Base-by-base conservation (phyloP, 495 filamentous ascomycete genomes). In the Penicillium malachiteum region DNA sequence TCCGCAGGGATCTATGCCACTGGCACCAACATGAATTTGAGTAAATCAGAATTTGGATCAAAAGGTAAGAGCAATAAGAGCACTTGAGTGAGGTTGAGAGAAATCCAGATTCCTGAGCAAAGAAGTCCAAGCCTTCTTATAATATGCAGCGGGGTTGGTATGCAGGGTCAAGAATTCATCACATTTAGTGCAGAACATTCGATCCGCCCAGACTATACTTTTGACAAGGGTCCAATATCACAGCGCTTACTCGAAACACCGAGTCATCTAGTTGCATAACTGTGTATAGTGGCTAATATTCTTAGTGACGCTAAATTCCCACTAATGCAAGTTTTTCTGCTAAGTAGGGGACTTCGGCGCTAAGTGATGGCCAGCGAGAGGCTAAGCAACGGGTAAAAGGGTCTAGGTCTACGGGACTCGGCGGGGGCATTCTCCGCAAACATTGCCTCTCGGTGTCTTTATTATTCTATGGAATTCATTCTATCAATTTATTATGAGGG, bases 181-280 rank as follows among this genome's bases (percentile, higher is more conserved):
- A 48, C 46, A 37, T 48, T 30, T 16, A 9, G 10, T 5, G 13
- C 31, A 33, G 46, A 30, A 48, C 17, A 31, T 37, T 13, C 34
- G 13, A 3, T n/a, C 32, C n/a, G 48, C 32, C 48, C 14, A 26
- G 34, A 39, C 1, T 50, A 12, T 9, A 38, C 4, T 21, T 0
- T 37, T 37, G 5, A 50, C 48, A 37, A 16, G 48, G 48, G 8
- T 50, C 13, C 35, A 16, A 8, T 16, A 18, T 14, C 11, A 5
- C 33, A 35, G 52, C 57, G 57, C 34, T 45, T 55, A 55, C 41
- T 32, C 13, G 34, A 55, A 55, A 55, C 52, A 35, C 47, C 30
- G 47, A 14, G 0, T 10, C 34, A 45, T 42, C 45, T 9, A 33
- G 21, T 51, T 55, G 51, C 57, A 55, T 30, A 32, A 43, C 7